These are phyloP conservation scores for Vitis labrusca DNA, from an alignment of 164 flowering plant species.

Conservation along the genomic window DNA sequence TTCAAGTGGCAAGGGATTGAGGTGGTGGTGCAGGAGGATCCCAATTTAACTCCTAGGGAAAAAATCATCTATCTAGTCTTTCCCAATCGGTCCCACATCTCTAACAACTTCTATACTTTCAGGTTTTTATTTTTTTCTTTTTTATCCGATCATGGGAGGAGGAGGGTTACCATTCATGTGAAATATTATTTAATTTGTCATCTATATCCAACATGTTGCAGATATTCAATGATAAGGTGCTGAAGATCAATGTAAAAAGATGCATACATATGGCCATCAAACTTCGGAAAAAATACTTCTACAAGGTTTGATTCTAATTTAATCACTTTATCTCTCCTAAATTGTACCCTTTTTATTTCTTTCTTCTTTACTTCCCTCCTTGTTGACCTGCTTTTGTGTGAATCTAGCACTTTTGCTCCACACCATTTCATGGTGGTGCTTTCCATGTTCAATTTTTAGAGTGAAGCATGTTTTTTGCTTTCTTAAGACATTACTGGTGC, in stretches of 20 bases:
- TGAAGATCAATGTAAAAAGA: constrained; percentile 71
- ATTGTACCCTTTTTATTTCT: neutral
- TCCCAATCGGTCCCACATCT: too few relatives aligned
- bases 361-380: neutral
- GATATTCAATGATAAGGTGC: constrained; percentile 89
- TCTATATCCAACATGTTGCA: constrained; percentile 24
- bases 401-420: too few relatives aligned
- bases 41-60: too few relatives aligned
- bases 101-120: too few relatives aligned
- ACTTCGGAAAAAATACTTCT: constrained; percentile 76
- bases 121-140: neutral
- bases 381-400: neutral
- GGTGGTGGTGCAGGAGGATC: too few relatives aligned
- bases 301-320: constrained; percentile 56
- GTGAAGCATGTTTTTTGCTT: neutral
- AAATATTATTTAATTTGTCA: neutral
- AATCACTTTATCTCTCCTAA: neutral
- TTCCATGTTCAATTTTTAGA: neutral
- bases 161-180: neutral
- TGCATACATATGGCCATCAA: constrained; percentile 74
- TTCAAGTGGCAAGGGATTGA: too few relatives aligned
- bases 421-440: neutral
- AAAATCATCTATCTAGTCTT: too few relatives aligned
- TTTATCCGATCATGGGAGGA: neutral
- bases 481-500: neutral